These are phyloP conservation scores for Citrus glauca DNA, from an alignment of 345 rosid genomes.

Conservation along the genomic window DNA sequence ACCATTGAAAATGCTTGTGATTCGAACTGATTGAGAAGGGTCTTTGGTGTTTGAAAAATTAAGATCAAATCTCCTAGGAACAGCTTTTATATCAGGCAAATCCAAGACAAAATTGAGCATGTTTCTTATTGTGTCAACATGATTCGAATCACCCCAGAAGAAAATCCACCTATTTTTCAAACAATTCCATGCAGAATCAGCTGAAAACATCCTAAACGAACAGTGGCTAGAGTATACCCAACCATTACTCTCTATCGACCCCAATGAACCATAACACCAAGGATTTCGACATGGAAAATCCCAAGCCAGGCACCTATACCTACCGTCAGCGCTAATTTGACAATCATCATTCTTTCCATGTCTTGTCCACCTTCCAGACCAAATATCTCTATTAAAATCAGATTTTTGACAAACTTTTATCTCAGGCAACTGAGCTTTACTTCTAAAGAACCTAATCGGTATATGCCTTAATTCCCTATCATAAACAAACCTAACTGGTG, in stretches of 20 bases:
- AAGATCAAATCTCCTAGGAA: slow-evolving; percentile 85
- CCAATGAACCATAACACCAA: slow-evolving; percentile 83
- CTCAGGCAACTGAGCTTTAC: slow-evolving; percentile 38
- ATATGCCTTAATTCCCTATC: slow-evolving; percentile 51
- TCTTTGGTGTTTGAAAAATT: slow-evolving; percentile 66
- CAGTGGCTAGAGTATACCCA: slow-evolving; percentile 96
- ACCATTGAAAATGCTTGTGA: slow-evolving; percentile 94
- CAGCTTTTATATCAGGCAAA: slow-evolving; percentile 55
- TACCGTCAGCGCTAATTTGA: slow-evolving; percentile 61
- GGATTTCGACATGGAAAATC: slow-evolving; percentile 67
- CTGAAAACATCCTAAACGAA: slow-evolving; percentile 56
- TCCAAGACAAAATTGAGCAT: slow-evolving; percentile 74
- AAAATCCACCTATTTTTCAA: slow-evolving; percentile 77
- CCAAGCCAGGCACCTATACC: slow-evolving; percentile 63
- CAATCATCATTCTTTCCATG: slow-evolving; percentile 69
- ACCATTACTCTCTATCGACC: slow-evolving; percentile 84
- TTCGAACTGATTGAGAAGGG: slow-evolving; percentile 60
- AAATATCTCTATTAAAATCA: slow-evolving; percentile 61
- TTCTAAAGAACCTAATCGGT: slow-evolving; percentile 38
- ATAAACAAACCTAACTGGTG: slow-evolving; percentile 59
- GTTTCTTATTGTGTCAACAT: slow-evolving; percentile 87
- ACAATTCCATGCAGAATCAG: slow-evolving; percentile 74
- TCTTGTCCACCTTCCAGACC: slow-evolving; percentile 95
- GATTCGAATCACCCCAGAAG: slow-evolving; percentile 98
- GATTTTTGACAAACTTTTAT: slow-evolving; percentile 45